These are phyloP conservation scores for Zoysia matrella DNA, from an alignment of 202 grass and related monocot genomes.

Conservation along the genomic window DNA sequence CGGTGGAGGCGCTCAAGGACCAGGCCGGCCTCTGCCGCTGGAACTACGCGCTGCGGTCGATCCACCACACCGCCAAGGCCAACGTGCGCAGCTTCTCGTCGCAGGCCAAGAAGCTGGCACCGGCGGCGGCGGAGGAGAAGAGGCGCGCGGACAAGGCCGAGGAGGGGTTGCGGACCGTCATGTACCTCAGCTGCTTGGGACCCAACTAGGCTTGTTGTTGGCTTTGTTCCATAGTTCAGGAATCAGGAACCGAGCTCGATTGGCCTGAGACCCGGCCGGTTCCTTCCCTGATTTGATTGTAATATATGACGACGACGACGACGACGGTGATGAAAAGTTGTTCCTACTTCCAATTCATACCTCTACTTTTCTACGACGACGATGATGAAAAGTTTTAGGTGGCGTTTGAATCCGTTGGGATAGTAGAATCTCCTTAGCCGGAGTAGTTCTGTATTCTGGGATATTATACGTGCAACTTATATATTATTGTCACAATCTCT, in stretches of 20 bases:
- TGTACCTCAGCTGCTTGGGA: slow-evolving; percentile 69
- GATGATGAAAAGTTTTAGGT: too few species aligned
- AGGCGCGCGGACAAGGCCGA: slow-evolving; percentile 41
- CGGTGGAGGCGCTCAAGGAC: slow-evolving; percentile 71
- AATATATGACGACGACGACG: not conserved
- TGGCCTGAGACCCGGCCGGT: not conserved
- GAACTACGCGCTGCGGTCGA: slow-evolving; percentile 57
- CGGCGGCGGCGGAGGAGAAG: slow-evolving; percentile 8
- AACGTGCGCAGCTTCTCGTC: not conserved
- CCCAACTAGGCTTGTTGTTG: slow-evolving; percentile 38
- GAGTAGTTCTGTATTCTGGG: too few species aligned
- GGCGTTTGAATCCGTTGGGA: too few species aligned
- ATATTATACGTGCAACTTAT: too few species aligned
- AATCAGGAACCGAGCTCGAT: not conserved
- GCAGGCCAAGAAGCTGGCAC: slow-evolving; percentile 8
- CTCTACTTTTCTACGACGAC: too few species aligned
- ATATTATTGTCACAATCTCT: too few species aligned
- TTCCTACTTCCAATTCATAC: too few species aligned
- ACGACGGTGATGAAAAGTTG: slow-evolving; percentile 31
- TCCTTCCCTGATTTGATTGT: slow-evolving; percentile 12
- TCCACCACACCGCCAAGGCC: slow-evolving; percentile 42
- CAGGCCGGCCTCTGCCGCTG: slow-evolving; percentile 67
- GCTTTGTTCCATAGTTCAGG: not conserved
- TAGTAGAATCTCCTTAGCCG: too few species aligned
- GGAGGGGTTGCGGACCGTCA: slow-evolving; percentile 50